Conservation (phyloP, 441 rosid genomes). For the Populus hybrid region DNA sequence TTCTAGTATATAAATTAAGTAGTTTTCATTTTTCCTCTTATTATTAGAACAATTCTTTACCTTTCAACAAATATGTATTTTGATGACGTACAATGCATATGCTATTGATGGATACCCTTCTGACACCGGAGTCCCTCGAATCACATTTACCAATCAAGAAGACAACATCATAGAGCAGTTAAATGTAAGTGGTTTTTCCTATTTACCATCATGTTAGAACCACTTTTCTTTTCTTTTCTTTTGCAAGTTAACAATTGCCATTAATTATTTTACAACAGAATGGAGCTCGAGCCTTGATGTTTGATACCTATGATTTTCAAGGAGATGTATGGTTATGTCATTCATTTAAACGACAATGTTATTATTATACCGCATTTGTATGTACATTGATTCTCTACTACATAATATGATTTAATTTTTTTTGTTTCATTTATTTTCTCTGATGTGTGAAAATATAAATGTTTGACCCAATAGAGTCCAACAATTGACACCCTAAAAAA, state of each 20-base stretch:
- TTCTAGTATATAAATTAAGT: too few relatives aligned
- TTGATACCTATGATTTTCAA: slow-evolving; percentile 74
- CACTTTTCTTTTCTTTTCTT: not conserved
- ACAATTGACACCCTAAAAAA: slow-evolving; percentile 65
- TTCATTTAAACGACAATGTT: slow-evolving; percentile 61
- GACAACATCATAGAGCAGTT: slow-evolving; percentile 61
- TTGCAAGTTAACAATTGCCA: not conserved
- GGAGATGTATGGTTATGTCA: slow-evolving; percentile 86
- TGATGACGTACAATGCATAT: slow-evolving; percentile 70
- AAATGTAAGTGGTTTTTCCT: slow-evolving; percentile 34
- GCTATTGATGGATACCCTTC: slow-evolving; percentile 53
- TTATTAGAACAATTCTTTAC: slow-evolving; percentile 62
- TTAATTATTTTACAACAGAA: slow-evolving; percentile 37
- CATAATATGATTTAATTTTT: not conserved
- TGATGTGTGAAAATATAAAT: not conserved
- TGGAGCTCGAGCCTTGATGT: slow-evolving; percentile 81
- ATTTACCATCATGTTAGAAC: not conserved
- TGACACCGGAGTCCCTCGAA: slow-evolving; percentile 45
- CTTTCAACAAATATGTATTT: slow-evolving; percentile 72
- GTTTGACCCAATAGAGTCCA: slow-evolving; percentile 38
- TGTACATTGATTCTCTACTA: slow-evolving; percentile 1
- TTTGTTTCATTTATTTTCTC: not conserved
- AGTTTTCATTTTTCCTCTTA: not conserved
- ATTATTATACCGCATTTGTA: slow-evolving; percentile 75
- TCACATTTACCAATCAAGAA: slow-evolving; percentile 69